phyloP scores from a whole-genome alignment of 352 stramenopile species.

The Phytophthora chlamydospora region DNA sequence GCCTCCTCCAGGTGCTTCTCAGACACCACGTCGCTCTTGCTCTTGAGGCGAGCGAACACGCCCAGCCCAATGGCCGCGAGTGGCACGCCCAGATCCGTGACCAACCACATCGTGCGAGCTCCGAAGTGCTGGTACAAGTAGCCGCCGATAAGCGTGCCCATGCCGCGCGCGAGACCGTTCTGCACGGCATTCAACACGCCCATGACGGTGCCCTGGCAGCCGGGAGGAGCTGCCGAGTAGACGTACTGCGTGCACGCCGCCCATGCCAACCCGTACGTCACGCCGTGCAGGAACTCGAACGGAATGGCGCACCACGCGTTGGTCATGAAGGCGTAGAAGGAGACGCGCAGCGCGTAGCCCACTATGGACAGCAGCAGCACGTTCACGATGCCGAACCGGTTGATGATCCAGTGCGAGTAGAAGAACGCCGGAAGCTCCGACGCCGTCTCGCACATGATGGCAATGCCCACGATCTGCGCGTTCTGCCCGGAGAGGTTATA shows the following conservation, averaged over 20 bases:
- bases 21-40: constrained; percentile 37
- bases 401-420: constrained; percentile 73
- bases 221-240: constrained; percentile 62
- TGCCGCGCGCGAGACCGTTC: constrained; percentile 70
- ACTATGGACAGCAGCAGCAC: constrained; percentile 74
- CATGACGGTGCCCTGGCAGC: constrained; percentile 77
- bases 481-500: constrained; percentile 80
- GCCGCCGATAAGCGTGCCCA: constrained; percentile 72
- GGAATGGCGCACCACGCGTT: constrained; percentile 81
- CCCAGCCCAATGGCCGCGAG: constrained; percentile 59
- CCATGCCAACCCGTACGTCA: constrained; percentile 79
- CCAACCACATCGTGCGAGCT: constrained; percentile 68
- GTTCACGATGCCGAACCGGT: constrained; percentile 72
- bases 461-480: constrained; percentile 79
- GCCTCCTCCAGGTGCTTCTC: constrained; percentile 54
- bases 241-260: constrained; percentile 80
- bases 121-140: constrained; percentile 82
- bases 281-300: constrained; percentile 80
- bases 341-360: constrained; percentile 72
- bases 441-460: constrained; percentile 80
- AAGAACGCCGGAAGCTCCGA: constrained; percentile 87
- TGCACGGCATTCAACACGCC: constrained; percentile 79
- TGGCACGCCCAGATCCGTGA: constrained; percentile 70
- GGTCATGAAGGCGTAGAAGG: constrained; percentile 79
- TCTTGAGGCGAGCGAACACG: constrained; percentile 70